Percentiles rank a stretch among this genome's conserved stretches.
These are phyloP conservation scores for Oryza officinalis DNA, from an alignment of 176 grass and related monocot genomes.

Conservation along the genomic window DNA sequence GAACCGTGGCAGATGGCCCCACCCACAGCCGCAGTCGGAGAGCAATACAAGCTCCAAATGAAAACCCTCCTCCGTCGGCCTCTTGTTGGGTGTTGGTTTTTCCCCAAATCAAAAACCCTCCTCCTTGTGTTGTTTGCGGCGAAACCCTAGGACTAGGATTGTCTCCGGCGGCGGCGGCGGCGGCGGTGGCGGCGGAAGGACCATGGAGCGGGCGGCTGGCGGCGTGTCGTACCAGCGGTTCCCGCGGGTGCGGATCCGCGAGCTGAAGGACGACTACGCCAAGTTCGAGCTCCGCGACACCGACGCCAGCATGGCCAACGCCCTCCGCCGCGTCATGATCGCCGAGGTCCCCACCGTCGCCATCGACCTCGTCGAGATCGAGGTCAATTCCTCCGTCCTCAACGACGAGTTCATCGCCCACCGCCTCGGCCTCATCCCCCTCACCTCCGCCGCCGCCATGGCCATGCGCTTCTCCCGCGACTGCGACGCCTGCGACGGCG, in stretches of 20 bases:
- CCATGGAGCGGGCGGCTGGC: conserved; percentile 43
- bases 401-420: conserved; percentile 99
- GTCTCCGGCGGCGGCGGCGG: not conserved
- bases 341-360: conserved; percentile 93
- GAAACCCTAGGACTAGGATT: not conserved
- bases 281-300: conserved; percentile 95
- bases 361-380: conserved; percentile 94
- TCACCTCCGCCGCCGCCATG: conserved; percentile 85
- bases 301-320: conserved; percentile 94
- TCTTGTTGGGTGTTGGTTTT: not conserved
- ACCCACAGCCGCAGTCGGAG: too few relatives aligned
- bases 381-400: conserved; percentile 90
- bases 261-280: conserved; percentile 76
- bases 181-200: not conserved
- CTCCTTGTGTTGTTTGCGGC: too few relatives aligned
- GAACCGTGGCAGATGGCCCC: too few relatives aligned
- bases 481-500: conserved; percentile 90
- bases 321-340: conserved; percentile 92
- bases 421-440: conserved; percentile 91
- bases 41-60: not conserved
- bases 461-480: conserved; percentile 95
- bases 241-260: conserved; percentile 77
- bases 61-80: too few relatives aligned
- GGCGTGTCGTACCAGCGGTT: conserved; percentile 77
- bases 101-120: not conserved